Conservation (phyloP, 2,329 filamentous ascomycete species). For the Sporothrix pseudoabietina region DNA sequence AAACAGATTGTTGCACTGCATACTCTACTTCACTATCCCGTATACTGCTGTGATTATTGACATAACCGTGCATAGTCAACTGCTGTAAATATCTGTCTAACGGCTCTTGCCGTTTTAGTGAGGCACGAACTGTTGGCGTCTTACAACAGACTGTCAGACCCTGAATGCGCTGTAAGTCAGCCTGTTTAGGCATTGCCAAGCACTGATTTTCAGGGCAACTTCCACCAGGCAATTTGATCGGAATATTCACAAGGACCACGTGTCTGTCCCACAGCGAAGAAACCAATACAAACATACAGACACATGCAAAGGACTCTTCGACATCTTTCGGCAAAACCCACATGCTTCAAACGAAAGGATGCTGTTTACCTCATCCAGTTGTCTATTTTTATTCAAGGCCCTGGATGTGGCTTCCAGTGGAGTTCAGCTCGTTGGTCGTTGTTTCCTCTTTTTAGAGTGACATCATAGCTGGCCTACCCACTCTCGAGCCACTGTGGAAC, state of each 20-base stretch:
- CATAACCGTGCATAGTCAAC: neutral
- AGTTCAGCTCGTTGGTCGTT: neutral
- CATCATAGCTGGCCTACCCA: neutral
- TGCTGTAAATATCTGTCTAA: neutral
- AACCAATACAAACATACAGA: neutral
- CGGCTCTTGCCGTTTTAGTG: neutral
- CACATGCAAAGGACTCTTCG: neutral
- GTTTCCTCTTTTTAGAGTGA: neutral
- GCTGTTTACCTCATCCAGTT: neutral
- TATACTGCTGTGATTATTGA: neutral
- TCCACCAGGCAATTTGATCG: too few species aligned
- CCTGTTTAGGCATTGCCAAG: neutral
- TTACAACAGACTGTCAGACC: neutral
- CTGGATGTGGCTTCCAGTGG: conserved; percentile 1
- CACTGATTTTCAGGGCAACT: neutral
- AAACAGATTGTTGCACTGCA: too few species aligned
- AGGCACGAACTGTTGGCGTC: neutral
- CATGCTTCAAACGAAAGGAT: neutral
- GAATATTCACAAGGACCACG: neutral
- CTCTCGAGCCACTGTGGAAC: too few species aligned
- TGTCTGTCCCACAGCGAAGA: neutral
- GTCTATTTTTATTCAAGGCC: neutral
- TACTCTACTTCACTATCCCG: neutral
- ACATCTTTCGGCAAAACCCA: neutral
- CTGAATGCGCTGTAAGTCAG: neutral